Evolutionary conservation across 371 early-diverging fungal species (phyloP), one percentile per base, ranked within the genome.

Genomic region (Syncephalastrum sp.): DNA sequence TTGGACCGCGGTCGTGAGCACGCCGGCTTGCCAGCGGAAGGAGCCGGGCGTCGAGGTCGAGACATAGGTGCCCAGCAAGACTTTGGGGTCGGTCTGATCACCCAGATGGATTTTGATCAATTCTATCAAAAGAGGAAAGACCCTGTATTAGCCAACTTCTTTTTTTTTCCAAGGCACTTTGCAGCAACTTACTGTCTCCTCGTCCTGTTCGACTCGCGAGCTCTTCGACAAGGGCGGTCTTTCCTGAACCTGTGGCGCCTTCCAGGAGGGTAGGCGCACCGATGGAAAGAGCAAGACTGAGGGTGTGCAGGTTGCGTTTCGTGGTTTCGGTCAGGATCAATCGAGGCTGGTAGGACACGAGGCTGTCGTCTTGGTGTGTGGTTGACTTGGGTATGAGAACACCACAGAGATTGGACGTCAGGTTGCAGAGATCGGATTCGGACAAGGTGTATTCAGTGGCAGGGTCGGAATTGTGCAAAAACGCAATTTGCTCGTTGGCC

Each of bases 51-150:
- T 86, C 13, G 91, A 84, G n/a, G 96, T 92, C 15, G 94, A 88
- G 8, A 97, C 91, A 73, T 99, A 99, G 44, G 93, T 96, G 50
- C 99, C 99, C 38, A 99, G 73, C 41, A 99, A 82, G 17, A 95
- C 92, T 67, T 97, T 95, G 45, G 94, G 88, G 65, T 99, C 99
- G 2, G 99, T 98, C 69, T 97, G 97, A 83, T 99, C 99, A 50
- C 99, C 98, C 60, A 99, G 81, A 72, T 99, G 99, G 50, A 99
- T 92, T 65, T 96, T 94, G 42, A 99, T 84, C 10, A 99, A 73
- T 58, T 90, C 91, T 79, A 58, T 33, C n/a, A 16, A 44, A 12
- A 47, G 49, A 23, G 42, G 7, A n/a, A 21, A 21, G 21, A 21
- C 21, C 21, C 21, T 38, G 33, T 29, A 21, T 21, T 29, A 12